Evolutionary conservation across 306 rosid genomes (phyloP).

Genomic region (Pachyrhizus erosus): DNA sequence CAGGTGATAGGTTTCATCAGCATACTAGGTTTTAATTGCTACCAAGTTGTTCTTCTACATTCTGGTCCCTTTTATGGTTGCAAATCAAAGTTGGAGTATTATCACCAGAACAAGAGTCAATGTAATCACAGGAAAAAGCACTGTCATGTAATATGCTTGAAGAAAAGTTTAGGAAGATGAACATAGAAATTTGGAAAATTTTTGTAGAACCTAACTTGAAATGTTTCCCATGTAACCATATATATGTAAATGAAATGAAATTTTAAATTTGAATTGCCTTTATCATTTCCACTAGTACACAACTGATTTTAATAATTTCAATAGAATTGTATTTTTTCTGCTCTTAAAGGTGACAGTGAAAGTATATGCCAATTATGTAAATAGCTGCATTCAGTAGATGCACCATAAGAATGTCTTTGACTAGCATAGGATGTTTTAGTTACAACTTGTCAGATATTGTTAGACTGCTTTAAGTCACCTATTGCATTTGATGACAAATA

Average conservation of each 20-base stretch:
- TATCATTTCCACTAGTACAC: slow-evolving; percentile 15
- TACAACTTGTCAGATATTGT: neutral
- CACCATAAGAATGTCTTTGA: neutral
- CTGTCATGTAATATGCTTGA: neutral
- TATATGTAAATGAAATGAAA: neutral
- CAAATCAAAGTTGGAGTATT: slow-evolving; percentile 16
- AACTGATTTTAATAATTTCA: neutral
- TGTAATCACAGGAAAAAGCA: neutral
- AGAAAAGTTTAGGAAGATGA: slow-evolving; percentile 3
- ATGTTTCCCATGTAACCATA: neutral
- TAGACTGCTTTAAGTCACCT: slow-evolving; percentile 11
- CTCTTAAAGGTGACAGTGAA: neutral
- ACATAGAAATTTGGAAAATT: neutral
- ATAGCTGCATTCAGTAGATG: neutral
- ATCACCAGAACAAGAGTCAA: neutral
- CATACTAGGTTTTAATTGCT: slow-evolving; percentile 31
- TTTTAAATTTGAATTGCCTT: neutral
- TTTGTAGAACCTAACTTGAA: neutral
- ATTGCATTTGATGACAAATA: neutral
- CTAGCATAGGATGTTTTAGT: slow-evolving; percentile 1
- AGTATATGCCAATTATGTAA: neutral
- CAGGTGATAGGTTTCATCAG: neutral
- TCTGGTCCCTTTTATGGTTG: slow-evolving; percentile 9
- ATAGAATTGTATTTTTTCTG: neutral
- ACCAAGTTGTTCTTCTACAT: slow-evolving; percentile 19